Conservation (phyloP, 116 monocot genomes). For the Phalaenopsis hybrid region DNA sequence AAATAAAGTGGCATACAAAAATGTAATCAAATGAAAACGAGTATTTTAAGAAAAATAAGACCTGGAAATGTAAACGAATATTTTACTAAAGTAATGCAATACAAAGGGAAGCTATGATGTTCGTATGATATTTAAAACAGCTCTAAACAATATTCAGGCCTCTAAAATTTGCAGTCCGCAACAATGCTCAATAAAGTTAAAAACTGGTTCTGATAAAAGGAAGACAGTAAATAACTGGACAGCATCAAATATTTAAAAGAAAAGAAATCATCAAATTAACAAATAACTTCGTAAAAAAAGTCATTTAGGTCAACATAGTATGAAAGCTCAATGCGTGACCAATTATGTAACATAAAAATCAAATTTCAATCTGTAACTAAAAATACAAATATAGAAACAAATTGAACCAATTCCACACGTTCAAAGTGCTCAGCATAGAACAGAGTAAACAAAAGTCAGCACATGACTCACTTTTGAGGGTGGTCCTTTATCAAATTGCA, state of each 20-base stretch:
- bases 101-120: not conserved
- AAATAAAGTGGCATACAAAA: not conserved
- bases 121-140: not conserved
- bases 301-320: not conserved
- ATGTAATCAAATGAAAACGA: not conserved
- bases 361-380: not conserved
- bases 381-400: not conserved
- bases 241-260: not conserved
- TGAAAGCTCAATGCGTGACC: not conserved
- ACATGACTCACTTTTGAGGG: constrained; percentile 80
- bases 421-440: not conserved
- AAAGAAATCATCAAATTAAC: not conserved
- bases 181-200: not conserved
- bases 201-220: not conserved
- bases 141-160: not conserved
- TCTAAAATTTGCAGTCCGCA: not conserved
- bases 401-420: not conserved
- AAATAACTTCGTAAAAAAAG: not conserved
- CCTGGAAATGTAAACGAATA: not conserved
- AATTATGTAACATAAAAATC: not conserved
- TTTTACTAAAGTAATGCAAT: not conserved
- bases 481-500: constrained; percentile 86
- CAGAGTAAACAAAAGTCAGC: constrained; percentile 1
- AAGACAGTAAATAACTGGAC: not conserved
- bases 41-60: not conserved